Conservation (phyloP, 2,329 filamentous ascomycete genomes). For the Neonectria faginata region DNA sequence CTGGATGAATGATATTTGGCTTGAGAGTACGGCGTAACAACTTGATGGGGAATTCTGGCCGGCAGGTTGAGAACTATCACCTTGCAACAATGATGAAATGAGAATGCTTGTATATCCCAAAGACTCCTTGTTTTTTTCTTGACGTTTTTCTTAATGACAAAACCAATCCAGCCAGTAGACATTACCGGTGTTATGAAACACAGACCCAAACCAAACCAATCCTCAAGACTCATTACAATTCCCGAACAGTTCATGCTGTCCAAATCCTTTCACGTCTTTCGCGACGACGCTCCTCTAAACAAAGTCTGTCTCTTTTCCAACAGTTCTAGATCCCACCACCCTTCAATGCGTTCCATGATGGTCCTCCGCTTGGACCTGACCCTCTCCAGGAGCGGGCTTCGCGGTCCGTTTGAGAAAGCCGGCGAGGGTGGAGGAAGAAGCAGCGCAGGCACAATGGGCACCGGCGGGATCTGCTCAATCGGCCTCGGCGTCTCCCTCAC, state of each 20-base stretch:
- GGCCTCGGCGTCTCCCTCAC: slow-evolving; percentile 43
- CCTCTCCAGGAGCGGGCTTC: slow-evolving; percentile 44
- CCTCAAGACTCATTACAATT: slow-evolving; percentile 29
- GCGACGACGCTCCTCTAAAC: slow-evolving; percentile 42
- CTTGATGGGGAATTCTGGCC: background rate
- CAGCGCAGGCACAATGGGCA: slow-evolving; percentile 45
- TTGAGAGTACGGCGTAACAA: slow-evolving; percentile 12
- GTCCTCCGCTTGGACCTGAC: slow-evolving; percentile 58
- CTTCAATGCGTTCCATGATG: slow-evolving; percentile 61
- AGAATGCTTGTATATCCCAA: slow-evolving; percentile 8
- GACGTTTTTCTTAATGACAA: slow-evolving; percentile 36
- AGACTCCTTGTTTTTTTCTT: slow-evolving; percentile 26
- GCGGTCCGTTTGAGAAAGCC: slow-evolving; percentile 32
- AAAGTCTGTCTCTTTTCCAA: slow-evolving; percentile 58
- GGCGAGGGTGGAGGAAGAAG: slow-evolving; percentile 38
- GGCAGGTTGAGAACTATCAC: slow-evolving; percentile 6
- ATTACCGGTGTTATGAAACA: slow-evolving; percentile 37
- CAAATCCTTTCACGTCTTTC: slow-evolving; percentile 25
- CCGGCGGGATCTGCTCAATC: slow-evolving; percentile 47
- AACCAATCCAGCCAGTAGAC: slow-evolving; percentile 47
- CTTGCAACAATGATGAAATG: background rate
- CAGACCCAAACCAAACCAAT: slow-evolving; percentile 32
- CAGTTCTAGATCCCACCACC: slow-evolving; percentile 67
- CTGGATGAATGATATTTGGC: slow-evolving; percentile 4
- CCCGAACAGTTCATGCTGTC: slow-evolving; percentile 19